Base-by-base conservation (phyloP, 2,329 filamentous ascomycete genomes). In the Phaeosphaeriaceae sp. region DNA sequence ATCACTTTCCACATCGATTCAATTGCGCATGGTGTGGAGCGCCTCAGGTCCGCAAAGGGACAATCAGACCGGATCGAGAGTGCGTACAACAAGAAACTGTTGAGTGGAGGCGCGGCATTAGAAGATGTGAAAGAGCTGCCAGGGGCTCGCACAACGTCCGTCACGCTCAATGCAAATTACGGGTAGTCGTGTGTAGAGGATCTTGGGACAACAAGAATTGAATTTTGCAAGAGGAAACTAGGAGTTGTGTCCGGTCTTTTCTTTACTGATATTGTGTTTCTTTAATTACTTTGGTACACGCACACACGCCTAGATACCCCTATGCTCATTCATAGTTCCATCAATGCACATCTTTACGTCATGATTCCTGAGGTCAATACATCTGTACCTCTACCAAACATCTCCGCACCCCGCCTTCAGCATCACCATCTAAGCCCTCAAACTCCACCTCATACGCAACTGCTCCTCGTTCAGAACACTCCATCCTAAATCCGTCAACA, bases 1-100 rank as follows among this genome's bases (percentile, higher is more conserved):
- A 79, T 95, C 4, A 84, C 85, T 51, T 88, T 92, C 44, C 91
- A 95, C 71, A 88, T 95, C 42, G 88, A 92, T 65, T 88, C 87
- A 55, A 92, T 95, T 60, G 83, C 90, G 56, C 81, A 86, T 49
- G 89, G 90, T 0, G 86, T 93, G 1, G 89, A 93, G 75, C 82
- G 91, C 61, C 78, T 95, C 59, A 88, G 91, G 72, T 77, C 80
- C 21, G 87, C 88, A 48, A 82, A 90, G 58, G 82, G 84, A 44
- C 84, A 86, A 60, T 85, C 87, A 19, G 80, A 85, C 53, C 83
- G 81, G 27, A 76, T 86, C 17, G 88, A 91, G 79, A 82, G 86
- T 44, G 85, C 89, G n/a, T 65, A 51, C 1, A 66, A 69, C 27
- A 54, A 60, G 47, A 69, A 54, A 40, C 53, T 66, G 27, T 50